Base-by-base conservation (phyloP, 148 eudicot genomes). In the Silene uniflora region DNA sequence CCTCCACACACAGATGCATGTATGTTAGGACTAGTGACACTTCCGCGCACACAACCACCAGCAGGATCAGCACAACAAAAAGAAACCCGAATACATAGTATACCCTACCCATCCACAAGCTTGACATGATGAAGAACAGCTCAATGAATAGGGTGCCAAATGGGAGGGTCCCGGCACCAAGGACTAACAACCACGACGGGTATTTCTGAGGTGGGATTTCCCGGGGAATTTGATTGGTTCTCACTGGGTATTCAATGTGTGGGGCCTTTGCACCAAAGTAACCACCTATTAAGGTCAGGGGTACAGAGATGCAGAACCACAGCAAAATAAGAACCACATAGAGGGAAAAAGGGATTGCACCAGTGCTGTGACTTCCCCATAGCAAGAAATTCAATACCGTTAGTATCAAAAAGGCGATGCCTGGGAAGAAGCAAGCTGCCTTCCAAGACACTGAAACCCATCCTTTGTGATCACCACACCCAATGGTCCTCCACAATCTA, bases 1-100 rank as follows among this genome's bases (percentile, higher is more conserved):
- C 93, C 84, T 91, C 97, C 42, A 91, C 96, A 54, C 96, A 91
- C 9, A 91, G 89, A 70, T 89, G 92, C 96, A 89, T 91, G 84
- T 91, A 91, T 47, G 96, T 91, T 7, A 91, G 85, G 60, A 91
- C 92, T 42, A 89, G 83, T 0, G 96, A 89, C 13, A 91, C 92
- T 80, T 89, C 96, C 59, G 96, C 96, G 17, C 92, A 91, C 16
- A 91, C 96, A 5, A 88, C 91, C 56, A 91, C 91, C 35, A 89
- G 85, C 16, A 91, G 91, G 74, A 88, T 78, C 81, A 91, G 7
- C 13, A 91, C 93, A 24, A 91, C 72, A 80, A 91, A 80, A 62
- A 89, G 87, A 35, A 91, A 91, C 24, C 92, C 93, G 25, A 91
- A 91, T n/a, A 91, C 93, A 67, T 91, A 91, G 86, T 91, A 91